Evolutionary conservation across 768 basidiomycete species (phyloP), one percentile per base, ranked within the genome.

Genomic region (Lactifluus hygrophoroides): DNA sequence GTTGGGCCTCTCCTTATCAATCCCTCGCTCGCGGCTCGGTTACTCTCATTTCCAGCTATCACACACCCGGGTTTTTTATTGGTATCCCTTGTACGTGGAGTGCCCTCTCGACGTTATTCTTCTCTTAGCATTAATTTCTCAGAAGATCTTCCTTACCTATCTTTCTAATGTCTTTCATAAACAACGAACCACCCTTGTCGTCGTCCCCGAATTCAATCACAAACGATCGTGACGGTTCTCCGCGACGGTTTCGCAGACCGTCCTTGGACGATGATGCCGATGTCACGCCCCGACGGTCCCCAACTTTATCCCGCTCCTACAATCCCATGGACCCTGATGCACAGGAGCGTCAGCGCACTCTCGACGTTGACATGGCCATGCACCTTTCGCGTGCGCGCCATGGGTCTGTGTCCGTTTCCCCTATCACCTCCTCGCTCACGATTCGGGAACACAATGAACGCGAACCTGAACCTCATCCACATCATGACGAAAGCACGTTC

Each of bases 301-400:
- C 88, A 0, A 82, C 81, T 3, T 70, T 86, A 16, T 68, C 72
- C 1, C 80, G 86, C 43, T 77, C 86, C 9, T 78, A 80, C 60
- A 84, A 89, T 68, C 80, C 78, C 10, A 78, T 84, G 74, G 85
- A 90, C 67, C 83, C 86, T 0, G 81, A 88, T 53, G 82, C 82
- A 19, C 77, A 85, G 54, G 93, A 96, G 70, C 83, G 94, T 19
- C 94, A 97, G 75, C 81, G 88, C 35, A 84, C 90, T 6, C 90
- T 96, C 86, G 94, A 97, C 66, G 90, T 90, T 0, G 93, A 94
- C 66, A 91, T 92, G 88, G 90, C 88, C 53, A 79, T 90, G 68
- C 86, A 88, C 32, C 80, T 88, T 42, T 87, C 85, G 23, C 77
- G 81, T 21, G 88, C 86, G 1, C 80, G 89, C 21, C 76, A 85